Evolutionary conservation across 2,329 filamentous ascomycete genomes (phyloP).

Genomic region (Neofusicoccum sp.): DNA sequence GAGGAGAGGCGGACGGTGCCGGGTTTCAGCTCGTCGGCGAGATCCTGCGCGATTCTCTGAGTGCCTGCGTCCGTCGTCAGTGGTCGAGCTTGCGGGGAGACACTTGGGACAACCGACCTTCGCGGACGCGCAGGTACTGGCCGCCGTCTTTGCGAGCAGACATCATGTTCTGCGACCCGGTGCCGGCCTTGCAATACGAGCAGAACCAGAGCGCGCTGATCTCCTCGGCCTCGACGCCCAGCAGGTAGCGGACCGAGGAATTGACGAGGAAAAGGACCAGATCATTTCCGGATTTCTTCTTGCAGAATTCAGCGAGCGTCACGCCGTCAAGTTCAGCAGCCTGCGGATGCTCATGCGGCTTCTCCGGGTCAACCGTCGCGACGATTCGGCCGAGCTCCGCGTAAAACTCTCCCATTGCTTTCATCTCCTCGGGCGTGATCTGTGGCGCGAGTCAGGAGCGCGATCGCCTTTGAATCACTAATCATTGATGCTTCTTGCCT

Average conservation of each 20-base stretch:
- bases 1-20: slow-evolving; percentile 33
- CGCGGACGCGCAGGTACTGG: slow-evolving; percentile 6
- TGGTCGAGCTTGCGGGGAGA: too few relatives aligned
- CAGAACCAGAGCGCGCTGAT: slow-evolving; percentile 17
- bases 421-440: slow-evolving; percentile 4
- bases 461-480: too few relatives aligned
- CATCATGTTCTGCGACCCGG: slow-evolving; percentile 6
- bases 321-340: slow-evolving; percentile 9
- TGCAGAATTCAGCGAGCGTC: slow-evolving; percentile 5
- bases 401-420: slow-evolving; percentile 6
- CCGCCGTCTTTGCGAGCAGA: slow-evolving; percentile 3
- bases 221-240: slow-evolving; percentile 1
- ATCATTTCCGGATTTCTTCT: not conserved
- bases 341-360: not conserved
- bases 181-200: slow-evolving; percentile 6
- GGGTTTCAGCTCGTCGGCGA: slow-evolving; percentile 40
- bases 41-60: slow-evolving; percentile 29
- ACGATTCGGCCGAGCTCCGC: not conserved
- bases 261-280: not conserved
- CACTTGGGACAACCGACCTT: not conserved
- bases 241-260: not conserved
- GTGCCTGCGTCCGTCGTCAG: not conserved
- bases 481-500: not conserved
- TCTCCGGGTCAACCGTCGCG: not conserved
- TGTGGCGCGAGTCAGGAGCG: not conserved